Percentiles rank a stretch among this genome's conserved stretches.
phyloP scores from a whole-genome alignment of 228 moss, liverwort and hornwort genomes.

The Sphagnum magellanicum region DNA sequence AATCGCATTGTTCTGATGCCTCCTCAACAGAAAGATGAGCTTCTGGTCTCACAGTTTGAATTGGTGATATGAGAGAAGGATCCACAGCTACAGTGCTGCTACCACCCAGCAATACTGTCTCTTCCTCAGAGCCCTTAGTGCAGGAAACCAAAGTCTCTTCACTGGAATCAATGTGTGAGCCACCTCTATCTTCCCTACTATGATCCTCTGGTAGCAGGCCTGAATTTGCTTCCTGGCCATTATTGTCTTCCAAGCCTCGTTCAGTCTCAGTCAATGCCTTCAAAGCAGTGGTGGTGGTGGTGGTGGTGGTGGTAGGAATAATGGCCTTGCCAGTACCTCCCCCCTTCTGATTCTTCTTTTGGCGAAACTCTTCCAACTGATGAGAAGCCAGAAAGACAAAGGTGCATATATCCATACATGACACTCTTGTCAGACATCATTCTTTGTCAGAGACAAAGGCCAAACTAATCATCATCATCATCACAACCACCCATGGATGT shows the following conservation, averaged over 20 bases:
- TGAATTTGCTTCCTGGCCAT: not conserved
- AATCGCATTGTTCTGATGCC: constrained; percentile 31
- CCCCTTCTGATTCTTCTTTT: constrained; percentile 78
- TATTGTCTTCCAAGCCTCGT: constrained; percentile 17
- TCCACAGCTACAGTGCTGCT: constrained; percentile 6
- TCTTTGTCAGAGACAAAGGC: too few species aligned
- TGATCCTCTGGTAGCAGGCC: not conserved
- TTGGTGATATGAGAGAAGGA: constrained; percentile 18
- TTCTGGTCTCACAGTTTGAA: constrained; percentile 24
- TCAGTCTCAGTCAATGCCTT: constrained; percentile 47
- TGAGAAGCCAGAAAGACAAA: constrained; percentile 19
- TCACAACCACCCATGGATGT: not conserved
- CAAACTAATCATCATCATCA: too few species aligned
- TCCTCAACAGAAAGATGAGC: constrained; percentile 15
- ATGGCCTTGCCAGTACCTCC: not conserved
- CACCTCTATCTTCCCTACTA: too few species aligned
- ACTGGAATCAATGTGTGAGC: too few species aligned
- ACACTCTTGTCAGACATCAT: constrained; percentile 16
- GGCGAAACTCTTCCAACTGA: constrained; percentile 90
- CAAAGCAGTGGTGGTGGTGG: constrained; percentile 41
- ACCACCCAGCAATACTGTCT: constrained; percentile 2
- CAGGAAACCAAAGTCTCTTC: not conserved
- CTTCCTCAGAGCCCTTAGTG: constrained; percentile 3
- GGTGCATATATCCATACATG: constrained; percentile 29
- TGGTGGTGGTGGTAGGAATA: constrained; percentile 17